Evolutionary conservation across 2,329 filamentous ascomycete genomes (phyloP).

Genomic region (Calonectria ilicicola): DNA sequence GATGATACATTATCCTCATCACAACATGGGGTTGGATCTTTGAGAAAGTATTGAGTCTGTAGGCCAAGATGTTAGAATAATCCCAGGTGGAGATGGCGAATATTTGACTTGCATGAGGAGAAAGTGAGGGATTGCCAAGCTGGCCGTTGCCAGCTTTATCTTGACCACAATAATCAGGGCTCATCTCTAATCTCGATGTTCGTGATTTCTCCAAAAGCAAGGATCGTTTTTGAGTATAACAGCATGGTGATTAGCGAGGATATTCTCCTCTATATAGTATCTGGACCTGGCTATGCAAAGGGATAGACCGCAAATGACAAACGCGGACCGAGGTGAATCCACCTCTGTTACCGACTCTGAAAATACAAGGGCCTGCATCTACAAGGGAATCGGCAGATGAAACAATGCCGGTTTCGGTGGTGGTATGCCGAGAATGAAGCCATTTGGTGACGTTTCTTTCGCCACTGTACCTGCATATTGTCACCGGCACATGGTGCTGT

Average conservation of each 20-base stretch:
- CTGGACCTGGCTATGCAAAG: neutral
- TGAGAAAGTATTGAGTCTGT: neutral
- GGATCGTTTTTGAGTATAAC: too few species aligned
- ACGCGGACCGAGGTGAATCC: neutral
- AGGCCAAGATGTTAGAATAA: neutral
- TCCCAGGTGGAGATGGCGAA: too few species aligned
- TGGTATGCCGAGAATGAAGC: neutral
- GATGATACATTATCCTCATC: neutral
- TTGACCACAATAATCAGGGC: neutral
- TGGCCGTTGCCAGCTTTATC: neutral
- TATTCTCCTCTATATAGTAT: neutral
- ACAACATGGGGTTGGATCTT: neutral
- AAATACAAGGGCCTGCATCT: neutral
- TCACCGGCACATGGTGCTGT: neutral
- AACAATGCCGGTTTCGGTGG: neutral
- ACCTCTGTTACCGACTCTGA: neutral
- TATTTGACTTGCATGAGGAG: neutral
- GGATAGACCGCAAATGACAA: too few species aligned
- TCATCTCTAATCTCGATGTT: neutral
- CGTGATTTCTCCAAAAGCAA: neutral
- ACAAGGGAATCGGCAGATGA: neutral
- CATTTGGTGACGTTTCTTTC: neutral
- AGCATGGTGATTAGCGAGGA: neutral
- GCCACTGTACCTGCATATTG: conserved; percentile 1
- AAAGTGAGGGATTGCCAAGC: neutral